Conservation (phyloP, 2,329 filamentous ascomycete species). For the Didymella sp. region DNA sequence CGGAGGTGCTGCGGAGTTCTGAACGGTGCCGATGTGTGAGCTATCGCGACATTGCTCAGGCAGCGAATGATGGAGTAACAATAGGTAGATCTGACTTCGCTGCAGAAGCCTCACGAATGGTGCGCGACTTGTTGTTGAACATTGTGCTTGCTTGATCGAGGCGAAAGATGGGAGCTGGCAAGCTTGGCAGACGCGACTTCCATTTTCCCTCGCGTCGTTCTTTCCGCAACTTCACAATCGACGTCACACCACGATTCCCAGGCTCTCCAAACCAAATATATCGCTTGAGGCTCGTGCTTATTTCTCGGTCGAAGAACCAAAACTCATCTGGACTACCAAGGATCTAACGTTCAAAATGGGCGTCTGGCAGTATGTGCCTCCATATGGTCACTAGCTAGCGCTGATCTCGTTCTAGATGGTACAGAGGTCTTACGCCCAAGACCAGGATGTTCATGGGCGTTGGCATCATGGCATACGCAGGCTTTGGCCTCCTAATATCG, state of each 20-base stretch:
- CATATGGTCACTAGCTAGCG: background rate
- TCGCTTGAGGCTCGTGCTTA: no score
- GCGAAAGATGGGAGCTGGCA: constrained; percentile 14
- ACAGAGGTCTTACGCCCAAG: constrained; percentile 73
- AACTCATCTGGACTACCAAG: background rate
- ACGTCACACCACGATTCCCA: background rate
- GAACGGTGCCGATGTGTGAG: background rate
- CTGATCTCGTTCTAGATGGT: constrained; percentile 52
- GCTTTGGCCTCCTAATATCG: constrained; percentile 73
- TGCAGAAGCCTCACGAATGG: background rate
- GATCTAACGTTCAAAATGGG: constrained; percentile 35
- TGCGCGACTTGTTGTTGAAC: constrained; percentile 6
- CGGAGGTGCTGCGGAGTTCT: constrained; percentile 22
- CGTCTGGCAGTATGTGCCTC: constrained; percentile 46
- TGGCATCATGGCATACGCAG: constrained; percentile 78
- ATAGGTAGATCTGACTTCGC: background rate
- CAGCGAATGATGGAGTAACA: background rate
- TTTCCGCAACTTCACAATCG: background rate
- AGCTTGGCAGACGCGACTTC: constrained; percentile 15
- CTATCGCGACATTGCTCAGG: constrained; percentile 3
- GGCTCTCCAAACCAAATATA: background rate
- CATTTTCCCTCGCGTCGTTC: constrained; percentile 1
- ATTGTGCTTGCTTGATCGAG: constrained; percentile 5
- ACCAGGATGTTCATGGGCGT: constrained; percentile 75
- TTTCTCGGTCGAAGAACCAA: background rate